Percentiles rank a stretch among this genome's conserved stretches.
Conservation (phyloP, 2,329 filamentous ascomycete species). For the Coniochaeta prunicola region DNA sequence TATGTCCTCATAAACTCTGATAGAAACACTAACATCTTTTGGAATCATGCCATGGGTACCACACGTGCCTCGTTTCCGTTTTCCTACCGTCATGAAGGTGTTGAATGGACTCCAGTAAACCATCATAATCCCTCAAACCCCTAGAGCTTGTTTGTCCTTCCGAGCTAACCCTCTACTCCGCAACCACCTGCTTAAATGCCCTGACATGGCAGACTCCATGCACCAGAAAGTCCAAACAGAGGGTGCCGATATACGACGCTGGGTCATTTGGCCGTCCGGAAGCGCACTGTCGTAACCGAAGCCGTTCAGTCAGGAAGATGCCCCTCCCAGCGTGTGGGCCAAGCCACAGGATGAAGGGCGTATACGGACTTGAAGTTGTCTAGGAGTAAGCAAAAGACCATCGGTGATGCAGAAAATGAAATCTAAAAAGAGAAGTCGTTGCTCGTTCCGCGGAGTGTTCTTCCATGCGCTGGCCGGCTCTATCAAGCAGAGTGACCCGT, state of each 20-base stretch:
- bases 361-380: neutral
- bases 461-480: constrained; percentile 14
- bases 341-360: neutral
- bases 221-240: neutral
- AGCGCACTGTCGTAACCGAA: neutral
- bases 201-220: neutral
- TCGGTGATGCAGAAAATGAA: constrained; percentile 43
- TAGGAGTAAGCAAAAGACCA: constrained; percentile 18
- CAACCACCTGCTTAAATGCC: neutral
- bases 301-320: neutral
- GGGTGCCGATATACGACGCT: neutral
- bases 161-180: neutral
- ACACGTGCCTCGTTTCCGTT: neutral
- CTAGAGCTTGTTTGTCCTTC: neutral
- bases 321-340: neutral
- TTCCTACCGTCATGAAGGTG: constrained; percentile 2
- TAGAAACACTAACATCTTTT: constrained; percentile 4
- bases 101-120: neutral
- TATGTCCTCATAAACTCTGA: neutral
- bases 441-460: constrained; percentile 4
- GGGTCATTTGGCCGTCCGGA: neutral
- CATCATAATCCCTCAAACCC: neutral
- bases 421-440: constrained; percentile 30
- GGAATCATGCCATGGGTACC: neutral
- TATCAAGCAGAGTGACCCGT: neutral